Evolutionary conservation across 352 stramenopile genomes (phyloP), one percentile per base, ranked within the genome.

Genomic region (Phytophthora macrochlamydospora): DNA sequence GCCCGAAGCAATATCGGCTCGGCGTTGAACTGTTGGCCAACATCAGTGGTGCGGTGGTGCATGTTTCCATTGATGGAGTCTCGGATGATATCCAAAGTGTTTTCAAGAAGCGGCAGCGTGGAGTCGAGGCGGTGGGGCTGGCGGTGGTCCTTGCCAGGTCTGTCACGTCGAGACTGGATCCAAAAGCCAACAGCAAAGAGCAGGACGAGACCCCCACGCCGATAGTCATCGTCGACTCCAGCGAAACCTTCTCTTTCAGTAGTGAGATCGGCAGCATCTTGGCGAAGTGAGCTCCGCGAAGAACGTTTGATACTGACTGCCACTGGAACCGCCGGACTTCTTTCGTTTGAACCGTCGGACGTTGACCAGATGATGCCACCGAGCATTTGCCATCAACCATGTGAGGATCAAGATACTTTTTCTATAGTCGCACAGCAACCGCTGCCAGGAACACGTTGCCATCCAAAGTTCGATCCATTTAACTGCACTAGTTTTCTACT

Each of bases 31-130:
- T 65, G 59, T 37, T 76, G 52, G 49, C 56, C 59, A 11, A 73
- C 35, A 37, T 49, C 48, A 11, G 49, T 56, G 37, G 44, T 62
- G 40, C 45, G 66, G 50, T 81, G 65, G 53, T 76, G 73, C 28
- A 81, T 67, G 31, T 67, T 49, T 30, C 46, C 43, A 52, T 31
- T 8, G 3, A 46, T 12, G n/a, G 45, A 43, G 50, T 66, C 54
- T 14, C 48, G 48, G 4, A 71, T 28, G 12, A 73, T 35, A 29
- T 73, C 56, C 35, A 58, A 32, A 37, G 71, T 79, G 33, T 78
- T 75, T 35, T 59, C 56, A 31, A 80, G 56, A 4, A 81, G 30
- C 8, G 66, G 70, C 8, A 81, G 58, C 12, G 73, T 76, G 29
- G 31, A 67, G n/a, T 45, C 35, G 1, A 56, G 42, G 1, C 45